Conservation (phyloP, 2,329 filamentous ascomycete genomes). For the Arthrinium puccinioides region DNA sequence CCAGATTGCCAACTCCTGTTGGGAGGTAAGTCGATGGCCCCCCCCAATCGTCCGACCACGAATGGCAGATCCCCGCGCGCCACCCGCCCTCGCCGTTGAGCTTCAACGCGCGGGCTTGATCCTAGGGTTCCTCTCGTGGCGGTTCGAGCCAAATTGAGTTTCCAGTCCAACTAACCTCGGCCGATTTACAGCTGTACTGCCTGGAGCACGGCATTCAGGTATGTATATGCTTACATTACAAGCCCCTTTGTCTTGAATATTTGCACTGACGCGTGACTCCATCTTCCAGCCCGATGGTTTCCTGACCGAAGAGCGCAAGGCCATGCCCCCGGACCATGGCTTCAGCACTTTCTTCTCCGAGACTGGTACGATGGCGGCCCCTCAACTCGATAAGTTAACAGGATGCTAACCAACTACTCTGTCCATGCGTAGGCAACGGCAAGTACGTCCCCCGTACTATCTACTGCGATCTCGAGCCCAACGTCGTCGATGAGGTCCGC, state of each 20-base stretch:
- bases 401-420: slow-evolving; percentile 2
- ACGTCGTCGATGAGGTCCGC: slow-evolving; percentile 98
- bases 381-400: background rate
- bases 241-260: slow-evolving; percentile 1
- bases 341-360: slow-evolving; percentile 99
- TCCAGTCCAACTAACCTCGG: slow-evolving; percentile 3
- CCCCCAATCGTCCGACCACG: no score
- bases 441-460: slow-evolving; percentile 99
- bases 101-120: no score
- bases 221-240: slow-evolving; percentile 30
- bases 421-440: slow-evolving; percentile 73
- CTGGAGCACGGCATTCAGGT: slow-evolving; percentile 99
- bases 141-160: background rate
- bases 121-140: no score
- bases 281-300: slow-evolving; percentile 81
- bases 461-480: slow-evolving; percentile 99
- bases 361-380: slow-evolving; percentile 61
- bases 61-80: no score
- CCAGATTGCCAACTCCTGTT: slow-evolving; percentile 99
- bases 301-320: slow-evolving; percentile 97
- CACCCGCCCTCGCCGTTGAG: no score
- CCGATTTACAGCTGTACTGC: slow-evolving; percentile 87
- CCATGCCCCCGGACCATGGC: slow-evolving; percentile 84
- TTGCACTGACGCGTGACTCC: slow-evolving; percentile 5
- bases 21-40: slow-evolving; percentile 72